Evolutionary conservation across 352 stramenopile genomes (phyloP).

Genomic region (Thraustochytrium sp.): DNA sequence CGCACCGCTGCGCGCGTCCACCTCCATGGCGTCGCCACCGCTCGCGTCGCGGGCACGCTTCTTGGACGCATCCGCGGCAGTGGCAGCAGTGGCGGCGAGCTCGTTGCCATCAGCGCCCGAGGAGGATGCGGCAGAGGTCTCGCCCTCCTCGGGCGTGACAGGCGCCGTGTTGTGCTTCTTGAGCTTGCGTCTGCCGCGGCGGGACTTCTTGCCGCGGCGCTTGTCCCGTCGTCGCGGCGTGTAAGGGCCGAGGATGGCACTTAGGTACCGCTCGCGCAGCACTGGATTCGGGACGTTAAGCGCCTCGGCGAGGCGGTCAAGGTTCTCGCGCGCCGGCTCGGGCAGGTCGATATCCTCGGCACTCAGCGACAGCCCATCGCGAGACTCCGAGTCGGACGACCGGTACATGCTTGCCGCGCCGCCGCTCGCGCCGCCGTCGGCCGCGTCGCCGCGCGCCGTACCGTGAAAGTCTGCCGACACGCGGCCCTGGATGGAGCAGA

Average conservation of each 20-base stretch:
- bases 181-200: neutral
- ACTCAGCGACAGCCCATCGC: neutral
- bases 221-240: neutral
- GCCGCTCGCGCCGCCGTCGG: slow-evolving; percentile 40
- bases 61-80: too few species aligned
- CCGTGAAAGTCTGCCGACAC: slow-evolving; percentile 35
- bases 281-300: neutral
- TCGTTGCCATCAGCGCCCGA: too few species aligned
- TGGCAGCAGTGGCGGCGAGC: too few species aligned
- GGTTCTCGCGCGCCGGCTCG: neutral
- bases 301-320: slow-evolving; percentile 21
- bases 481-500: slow-evolving; percentile 24
- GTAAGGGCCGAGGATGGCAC: neutral
- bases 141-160: too few species aligned
- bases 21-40: too few species aligned
- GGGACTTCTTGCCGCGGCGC: neutral
- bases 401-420: neutral
- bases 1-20: too few species aligned
- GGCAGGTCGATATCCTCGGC: slow-evolving; percentile 3
- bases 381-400: neutral
- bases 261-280: neutral
- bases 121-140: too few species aligned
- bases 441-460: slow-evolving; percentile 27
- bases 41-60: too few species aligned
- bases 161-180: too few species aligned